These are phyloP conservation scores for Bipolaris bicolor DNA, from an alignment of 2,329 filamentous ascomycete species.

Conservation along the genomic window DNA sequence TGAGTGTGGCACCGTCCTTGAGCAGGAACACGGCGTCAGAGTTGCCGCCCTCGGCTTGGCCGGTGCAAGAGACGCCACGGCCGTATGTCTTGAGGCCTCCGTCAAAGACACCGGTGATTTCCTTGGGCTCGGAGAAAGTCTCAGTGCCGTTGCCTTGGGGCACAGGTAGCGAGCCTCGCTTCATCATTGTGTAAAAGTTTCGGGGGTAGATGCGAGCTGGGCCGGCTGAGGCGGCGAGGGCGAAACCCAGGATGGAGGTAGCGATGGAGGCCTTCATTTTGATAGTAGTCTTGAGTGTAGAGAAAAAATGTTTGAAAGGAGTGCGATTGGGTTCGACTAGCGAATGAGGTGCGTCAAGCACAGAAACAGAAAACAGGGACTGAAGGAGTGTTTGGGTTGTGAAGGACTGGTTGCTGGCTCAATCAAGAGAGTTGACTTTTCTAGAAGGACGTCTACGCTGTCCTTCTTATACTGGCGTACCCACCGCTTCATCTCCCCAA, in stretches of 20 bases:
- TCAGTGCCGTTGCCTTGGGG: slow-evolving; percentile 38
- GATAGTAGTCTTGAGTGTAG: slow-evolving; percentile 17
- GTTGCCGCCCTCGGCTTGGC: slow-evolving; percentile 53
- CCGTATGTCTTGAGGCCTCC: slow-evolving; percentile 45
- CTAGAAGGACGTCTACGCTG: slow-evolving; percentile 4
- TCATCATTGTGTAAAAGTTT: slow-evolving; percentile 32
- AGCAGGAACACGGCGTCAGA: slow-evolving; percentile 61
- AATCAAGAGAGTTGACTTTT: slow-evolving; percentile 21
- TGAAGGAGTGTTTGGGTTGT: slow-evolving; percentile 12
- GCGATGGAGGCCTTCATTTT: slow-evolving; percentile 43
- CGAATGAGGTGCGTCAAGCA: slow-evolving; percentile 34
- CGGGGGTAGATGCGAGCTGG: slow-evolving; percentile 23
- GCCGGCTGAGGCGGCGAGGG: slow-evolving; percentile 35
- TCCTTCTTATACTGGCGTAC: slow-evolving; percentile 20
- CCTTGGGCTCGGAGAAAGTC: slow-evolving; percentile 32
- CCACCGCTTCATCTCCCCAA: not conserved
- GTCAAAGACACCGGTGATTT: slow-evolving; percentile 37
- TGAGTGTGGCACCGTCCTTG: slow-evolving; percentile 57
- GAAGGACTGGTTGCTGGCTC: slow-evolving; percentile 26
- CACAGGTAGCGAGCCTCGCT: slow-evolving; percentile 41
- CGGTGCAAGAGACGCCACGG: slow-evolving; percentile 48
- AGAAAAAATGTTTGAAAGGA: slow-evolving; percentile 14
- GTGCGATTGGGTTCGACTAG: slow-evolving; percentile 24
- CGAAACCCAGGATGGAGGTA: slow-evolving; percentile 37
- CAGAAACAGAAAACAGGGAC: slow-evolving; percentile 16